Conservation (phyloP, 805 yeast genomes). For the Candida sphagnicola region DNA sequence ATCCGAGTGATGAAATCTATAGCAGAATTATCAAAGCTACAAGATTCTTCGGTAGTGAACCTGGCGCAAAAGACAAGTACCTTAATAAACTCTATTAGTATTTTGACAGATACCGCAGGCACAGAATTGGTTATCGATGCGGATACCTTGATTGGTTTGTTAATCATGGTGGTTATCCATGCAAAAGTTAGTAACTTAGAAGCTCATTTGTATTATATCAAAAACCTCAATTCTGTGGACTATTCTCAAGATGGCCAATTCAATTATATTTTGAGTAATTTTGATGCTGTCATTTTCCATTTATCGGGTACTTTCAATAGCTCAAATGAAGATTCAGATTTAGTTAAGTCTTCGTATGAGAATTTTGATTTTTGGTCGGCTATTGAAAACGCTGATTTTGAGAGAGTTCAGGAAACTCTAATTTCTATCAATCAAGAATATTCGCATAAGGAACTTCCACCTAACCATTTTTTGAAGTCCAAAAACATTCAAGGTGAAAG, state of each 20-base stretch:
- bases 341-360: constrained; percentile 38
- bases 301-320: constrained; percentile 21
- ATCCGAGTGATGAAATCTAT: constrained; percentile 49
- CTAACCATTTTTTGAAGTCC: constrained; percentile 20
- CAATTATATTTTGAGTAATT: constrained; percentile 77
- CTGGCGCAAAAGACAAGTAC: constrained; percentile 46
- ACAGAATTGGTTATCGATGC: constrained; percentile 55
- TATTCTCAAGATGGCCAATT: constrained; percentile 48
- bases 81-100: constrained; percentile 49
- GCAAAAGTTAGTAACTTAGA: constrained; percentile 56
- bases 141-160: constrained; percentile 69
- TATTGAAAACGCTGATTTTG: constrained; percentile 31
- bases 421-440: constrained; percentile 7
- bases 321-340: constrained; percentile 29
- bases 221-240: constrained; percentile 46
- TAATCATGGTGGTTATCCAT: constrained; percentile 67
- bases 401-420: constrained; percentile 13
- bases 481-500: constrained; percentile 61
- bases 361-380: constrained; percentile 55
- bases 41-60: constrained; percentile 35
- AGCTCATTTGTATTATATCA: constrained; percentile 63
- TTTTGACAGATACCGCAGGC: constrained; percentile 34
- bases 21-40: constrained; percentile 43
- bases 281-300: constrained; percentile 77
- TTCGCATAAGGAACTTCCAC: constrained; percentile 12